Base-by-base conservation (phyloP, 768 basidiomycete species). In the Gymnopilus dilepis region DNA sequence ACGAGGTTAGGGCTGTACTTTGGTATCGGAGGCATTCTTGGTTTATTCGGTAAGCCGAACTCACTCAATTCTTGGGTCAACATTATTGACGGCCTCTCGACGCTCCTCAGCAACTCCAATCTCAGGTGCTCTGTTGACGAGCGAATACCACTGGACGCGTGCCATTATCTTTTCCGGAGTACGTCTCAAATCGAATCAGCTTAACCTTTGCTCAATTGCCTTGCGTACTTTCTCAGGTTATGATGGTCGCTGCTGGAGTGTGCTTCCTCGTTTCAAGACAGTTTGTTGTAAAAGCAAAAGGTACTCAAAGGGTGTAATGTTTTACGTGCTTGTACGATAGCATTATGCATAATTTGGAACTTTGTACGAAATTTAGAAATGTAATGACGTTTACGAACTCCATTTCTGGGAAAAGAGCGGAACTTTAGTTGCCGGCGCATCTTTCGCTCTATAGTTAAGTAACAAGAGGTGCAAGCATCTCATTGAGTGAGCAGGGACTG, bases 101-200 rank as follows among this genome's bases (percentile, higher is more conserved):
- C 57, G 8, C 21, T 47, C 8, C 11, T 28, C 21, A 80, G 78
- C 74, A n/a, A 77, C 78, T 2, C 85, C 84, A 0, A 80, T 86
- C 60, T 74, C 78, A 21, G 84, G 85, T n/a, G 82, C 82, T 15
- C 66, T 86, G 17, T 71, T 86, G 7, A 82, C 80, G 1, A 67
- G 68, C 13, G 55, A 75, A 0, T 79, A 77, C 48, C 59, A 73
- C 43, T 85, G 84, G 84, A 71, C 76, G 72, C 72, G 73, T 19
- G 76, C 77, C 0, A 74, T 73, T 30, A 58, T 80, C 2, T 84
- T 81, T 58, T 75, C 74, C 30, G 83, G 77, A 21, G 75, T 69
- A 61, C 31, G 69, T 69, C 8, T 15, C 50, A 9, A n/a, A n/a
- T 37, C 21, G 22, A 17, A 15, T 31, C 26, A 24, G 7, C 48